These are phyloP conservation scores for Ophiostoma angusticollis DNA, from an alignment of 2,329 filamentous ascomycete genomes.

Conservation along the genomic window DNA sequence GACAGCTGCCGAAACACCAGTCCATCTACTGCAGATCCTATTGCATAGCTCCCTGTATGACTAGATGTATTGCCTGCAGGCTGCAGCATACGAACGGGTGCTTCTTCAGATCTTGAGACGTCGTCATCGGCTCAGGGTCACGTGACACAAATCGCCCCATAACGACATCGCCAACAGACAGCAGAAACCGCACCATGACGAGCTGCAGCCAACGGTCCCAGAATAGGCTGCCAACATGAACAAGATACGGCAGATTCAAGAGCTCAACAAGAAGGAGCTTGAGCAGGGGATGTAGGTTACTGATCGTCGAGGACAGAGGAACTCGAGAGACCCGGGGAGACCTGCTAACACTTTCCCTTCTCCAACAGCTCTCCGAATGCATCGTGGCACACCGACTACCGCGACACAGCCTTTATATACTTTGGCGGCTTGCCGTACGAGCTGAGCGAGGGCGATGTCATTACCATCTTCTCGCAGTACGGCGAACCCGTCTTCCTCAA, in stretches of 20 bases:
- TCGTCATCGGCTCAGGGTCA: too few species aligned
- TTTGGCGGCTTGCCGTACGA: constrained; percentile 89
- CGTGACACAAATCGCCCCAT: too few species aligned
- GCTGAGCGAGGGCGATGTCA: constrained; percentile 85
- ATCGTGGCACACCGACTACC: constrained; percentile 96
- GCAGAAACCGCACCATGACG: neutral
- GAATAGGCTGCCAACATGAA: constrained; percentile 54
- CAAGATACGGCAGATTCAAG: constrained; percentile 80
- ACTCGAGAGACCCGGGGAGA: too few species aligned
- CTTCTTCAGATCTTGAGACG: too few species aligned
- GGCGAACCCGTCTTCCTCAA: constrained; percentile 92
- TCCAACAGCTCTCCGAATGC: constrained; percentile 58
- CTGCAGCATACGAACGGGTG: too few species aligned
- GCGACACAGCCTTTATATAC: constrained; percentile 88
- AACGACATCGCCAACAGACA: neutral
- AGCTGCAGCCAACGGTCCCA: too few species aligned
- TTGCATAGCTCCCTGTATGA: too few species aligned
- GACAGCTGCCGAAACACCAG: too few species aligned
- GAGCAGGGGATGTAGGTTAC: constrained; percentile 72
- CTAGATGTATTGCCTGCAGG: too few species aligned
- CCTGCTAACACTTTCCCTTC: neutral
- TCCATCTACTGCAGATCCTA: too few species aligned
- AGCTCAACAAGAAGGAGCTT: constrained; percentile 88
- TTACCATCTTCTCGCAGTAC: constrained; percentile 94
- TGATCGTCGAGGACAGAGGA: too few species aligned